Conservation (phyloP, 306 rosid species). For the Medicago ruthenica region DNA sequence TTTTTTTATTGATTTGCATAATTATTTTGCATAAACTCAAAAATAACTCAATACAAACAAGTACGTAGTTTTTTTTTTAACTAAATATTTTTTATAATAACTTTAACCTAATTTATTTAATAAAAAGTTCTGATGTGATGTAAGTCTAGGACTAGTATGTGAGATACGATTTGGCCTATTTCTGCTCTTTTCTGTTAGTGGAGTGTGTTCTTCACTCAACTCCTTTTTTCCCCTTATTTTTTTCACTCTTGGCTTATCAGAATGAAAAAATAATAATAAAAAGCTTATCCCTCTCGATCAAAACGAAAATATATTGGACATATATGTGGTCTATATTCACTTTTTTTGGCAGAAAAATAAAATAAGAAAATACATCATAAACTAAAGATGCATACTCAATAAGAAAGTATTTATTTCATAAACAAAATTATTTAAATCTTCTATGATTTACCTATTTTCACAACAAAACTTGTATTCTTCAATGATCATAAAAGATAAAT, state of each 20-base stretch:
- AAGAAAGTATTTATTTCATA: not conserved
- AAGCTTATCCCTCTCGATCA: slow-evolving; percentile 1
- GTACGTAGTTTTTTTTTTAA: too few species aligned
- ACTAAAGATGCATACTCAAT: not conserved
- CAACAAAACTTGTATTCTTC: not conserved
- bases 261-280: not conserved
- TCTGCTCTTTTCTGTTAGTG: slow-evolving; percentile 3
- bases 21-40: too few species aligned
- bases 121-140: not conserved
- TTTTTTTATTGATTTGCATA: too few species aligned
- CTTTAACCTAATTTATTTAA: not conserved
- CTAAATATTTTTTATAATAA: too few species aligned
- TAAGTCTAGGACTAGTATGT: slow-evolving; percentile 5
- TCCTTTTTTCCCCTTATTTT: not conserved
- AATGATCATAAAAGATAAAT: slow-evolving; percentile 9
- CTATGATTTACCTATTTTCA: not conserved
- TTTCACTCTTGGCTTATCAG: not conserved
- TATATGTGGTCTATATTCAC: slow-evolving; percentile 1
- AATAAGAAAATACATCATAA: slow-evolving; percentile 7
- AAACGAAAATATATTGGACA: not conserved
- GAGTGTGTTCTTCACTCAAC: slow-evolving; percentile 7
- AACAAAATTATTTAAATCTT: not conserved
- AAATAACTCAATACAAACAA: too few species aligned
- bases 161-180: slow-evolving; percentile 1
- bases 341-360: slow-evolving; percentile 1